Evolutionary conservation across 2,329 filamentous ascomycete genomes (phyloP).

Genomic region (Dryadomyces quercivorus): DNA sequence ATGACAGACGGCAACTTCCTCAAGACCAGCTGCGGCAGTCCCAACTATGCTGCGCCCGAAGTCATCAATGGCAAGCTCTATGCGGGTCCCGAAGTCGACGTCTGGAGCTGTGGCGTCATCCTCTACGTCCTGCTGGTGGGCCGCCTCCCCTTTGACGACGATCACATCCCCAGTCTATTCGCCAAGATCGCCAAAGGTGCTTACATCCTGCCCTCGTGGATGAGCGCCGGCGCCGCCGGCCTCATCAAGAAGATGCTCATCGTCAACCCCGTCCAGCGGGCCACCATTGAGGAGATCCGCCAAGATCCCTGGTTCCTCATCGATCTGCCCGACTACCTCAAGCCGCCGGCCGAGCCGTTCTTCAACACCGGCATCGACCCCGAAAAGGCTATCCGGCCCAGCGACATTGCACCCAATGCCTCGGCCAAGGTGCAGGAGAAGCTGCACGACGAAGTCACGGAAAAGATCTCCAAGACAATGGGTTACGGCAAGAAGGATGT

Average conservation of each 20-base stretch:
- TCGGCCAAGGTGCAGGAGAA: slow-evolving; percentile 72
- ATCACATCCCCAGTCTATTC: slow-evolving; percentile 94
- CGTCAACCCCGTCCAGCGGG: slow-evolving; percentile 87
- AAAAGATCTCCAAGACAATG: slow-evolving; percentile 96
- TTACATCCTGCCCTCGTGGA: slow-evolving; percentile 85
- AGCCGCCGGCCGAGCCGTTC: slow-evolving; percentile 82
- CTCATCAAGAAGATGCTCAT: slow-evolving; percentile 91
- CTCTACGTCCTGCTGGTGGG: slow-evolving; percentile 73
- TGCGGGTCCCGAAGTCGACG: slow-evolving; percentile 92
- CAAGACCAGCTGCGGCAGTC: slow-evolving; percentile 95
- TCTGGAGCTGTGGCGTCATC: slow-evolving; percentile 95
- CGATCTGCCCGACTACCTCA: slow-evolving; percentile 75
- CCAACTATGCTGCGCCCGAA: slow-evolving; percentile 95
- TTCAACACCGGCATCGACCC: slow-evolving; percentile 89
- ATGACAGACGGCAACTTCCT: slow-evolving; percentile 99
- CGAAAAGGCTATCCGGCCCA: slow-evolving; percentile 77
- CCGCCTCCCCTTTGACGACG: slow-evolving; percentile 88
- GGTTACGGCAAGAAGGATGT: slow-evolving; percentile 93
- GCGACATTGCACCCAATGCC: slow-evolving; percentile 67
- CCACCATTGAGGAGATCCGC: slow-evolving; percentile 87
- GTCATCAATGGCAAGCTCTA: slow-evolving; percentile 97
- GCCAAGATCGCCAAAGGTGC: slow-evolving; percentile 94
- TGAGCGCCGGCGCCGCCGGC: slow-evolving; percentile 68
- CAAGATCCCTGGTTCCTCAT: slow-evolving; percentile 89
- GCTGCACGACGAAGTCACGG: slow-evolving; percentile 82